Evolutionary conservation across 2,329 filamentous ascomycete species (phyloP), one percentile per base, ranked within the genome.

Genomic region (Aspergillus texensis): DNA sequence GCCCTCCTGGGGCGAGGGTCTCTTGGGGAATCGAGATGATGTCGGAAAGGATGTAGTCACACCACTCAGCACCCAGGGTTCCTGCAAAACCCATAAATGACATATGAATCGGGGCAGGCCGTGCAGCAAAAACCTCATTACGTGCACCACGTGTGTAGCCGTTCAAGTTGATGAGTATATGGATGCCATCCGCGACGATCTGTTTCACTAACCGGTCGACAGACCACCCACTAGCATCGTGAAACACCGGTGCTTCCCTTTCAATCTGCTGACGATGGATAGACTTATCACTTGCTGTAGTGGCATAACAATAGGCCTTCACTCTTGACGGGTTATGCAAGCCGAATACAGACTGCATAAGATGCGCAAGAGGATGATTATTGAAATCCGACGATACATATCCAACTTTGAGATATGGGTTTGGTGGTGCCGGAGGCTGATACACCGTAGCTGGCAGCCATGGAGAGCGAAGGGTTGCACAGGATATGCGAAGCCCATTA

Each of bases 11-110:
- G 14, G 93, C 88, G 32, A 98, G 82, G 0, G 94, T 97, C 30
- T 89, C 87, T 0, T 85, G 85, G 0, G 95, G 95, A 59, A 99
- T 90, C 0, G 95, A 93, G 1, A 91, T 94, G 57, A 91, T 84
- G 73, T 99, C 95, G 4, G 95, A 94, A 30, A 98, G 86, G 19
- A 99, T 89, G 73, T 99, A 99, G 76, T 99, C 95, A 71, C 95
- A 99, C 95, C 95, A 99, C 75, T 99, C 95, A 3, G 95, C 95
- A 6, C 95, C 95, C 1, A 99, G 82, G 0, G 94, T 97, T 11
- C 95, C 95, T 0, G 95, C 95, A 75, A 99, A 99, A 0, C 95
- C 95, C 95, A 99, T 99, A 73, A 99, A 99, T 0, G 95, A 97
- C 95, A 99, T 99, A 69, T 99, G 95, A 50, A 99, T 93, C 0